phyloP scores from a whole-genome alignment of 192 early-diverging fungal genomes.

The Martensiomyces pterosporus region DNA sequence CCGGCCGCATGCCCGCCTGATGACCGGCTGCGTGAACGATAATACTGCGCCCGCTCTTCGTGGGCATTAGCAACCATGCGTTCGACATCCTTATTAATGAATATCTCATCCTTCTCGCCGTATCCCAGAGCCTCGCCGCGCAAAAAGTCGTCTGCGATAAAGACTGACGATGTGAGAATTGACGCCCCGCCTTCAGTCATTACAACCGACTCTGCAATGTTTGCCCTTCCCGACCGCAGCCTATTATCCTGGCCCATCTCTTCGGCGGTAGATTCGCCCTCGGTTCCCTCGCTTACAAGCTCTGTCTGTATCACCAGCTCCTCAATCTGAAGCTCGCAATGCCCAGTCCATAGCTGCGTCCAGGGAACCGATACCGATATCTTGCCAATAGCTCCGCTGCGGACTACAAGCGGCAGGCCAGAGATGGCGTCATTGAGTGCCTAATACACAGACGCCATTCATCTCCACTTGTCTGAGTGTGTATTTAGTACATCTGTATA shows the following conservation, averaged over 20 bases:
- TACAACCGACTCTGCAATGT: slow-evolving; percentile 37
- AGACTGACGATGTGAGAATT: slow-evolving; percentile 73
- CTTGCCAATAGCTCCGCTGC: slow-evolving; percentile 61
- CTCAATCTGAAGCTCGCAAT: slow-evolving; percentile 68
- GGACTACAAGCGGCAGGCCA: slow-evolving; percentile 66
- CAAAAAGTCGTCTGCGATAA: slow-evolving; percentile 87
- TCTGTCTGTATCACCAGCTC: slow-evolving; percentile 57
- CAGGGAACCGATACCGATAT: slow-evolving; percentile 76
- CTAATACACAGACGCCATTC: slow-evolving; percentile 32
- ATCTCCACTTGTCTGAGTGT: background rate
- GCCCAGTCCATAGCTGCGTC: slow-evolving; percentile 78
- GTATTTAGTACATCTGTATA: background rate
- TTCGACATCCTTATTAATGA: slow-evolving; percentile 51
- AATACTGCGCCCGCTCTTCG: slow-evolving; percentile 40
- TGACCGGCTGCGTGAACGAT: slow-evolving; percentile 19
- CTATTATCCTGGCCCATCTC: slow-evolving; percentile 13
- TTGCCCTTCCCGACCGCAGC: slow-evolving; percentile 5
- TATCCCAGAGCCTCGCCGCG: slow-evolving; percentile 57
- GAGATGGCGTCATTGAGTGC: slow-evolving; percentile 67
- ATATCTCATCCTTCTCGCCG: slow-evolving; percentile 58
- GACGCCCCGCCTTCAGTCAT: slow-evolving; percentile 59
- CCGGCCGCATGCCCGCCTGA: background rate
- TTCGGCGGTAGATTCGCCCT: slow-evolving; percentile 4
- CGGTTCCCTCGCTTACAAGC: slow-evolving; percentile 15
- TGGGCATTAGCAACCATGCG: slow-evolving; percentile 42